A percentile compares a stretch with the other conserved stretches of the same genome.
These are phyloP conservation scores for Lolium rigidum DNA, from an alignment of 176 grass and related monocot species.

Conservation along the genomic window DNA sequence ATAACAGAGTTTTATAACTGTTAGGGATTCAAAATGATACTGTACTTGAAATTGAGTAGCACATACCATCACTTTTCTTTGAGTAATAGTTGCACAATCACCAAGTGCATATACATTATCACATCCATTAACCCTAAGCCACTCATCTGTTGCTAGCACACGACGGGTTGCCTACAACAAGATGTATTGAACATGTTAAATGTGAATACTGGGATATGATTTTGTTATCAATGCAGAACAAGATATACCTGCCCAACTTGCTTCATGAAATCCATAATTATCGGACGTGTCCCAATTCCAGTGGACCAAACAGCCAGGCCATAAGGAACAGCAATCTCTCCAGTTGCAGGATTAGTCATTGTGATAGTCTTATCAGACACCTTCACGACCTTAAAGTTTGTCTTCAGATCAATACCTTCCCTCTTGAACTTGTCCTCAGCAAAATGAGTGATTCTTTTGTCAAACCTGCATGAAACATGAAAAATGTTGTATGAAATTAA, in stretches of 20 bases:
- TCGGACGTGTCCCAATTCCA: constrained; percentile 81
- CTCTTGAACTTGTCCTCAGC: constrained; percentile 96
- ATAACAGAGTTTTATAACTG: background rate
- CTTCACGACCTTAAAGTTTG: constrained; percentile 86
- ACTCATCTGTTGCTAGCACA: constrained; percentile 79
- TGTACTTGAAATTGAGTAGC: background rate
- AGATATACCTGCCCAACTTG: constrained; percentile 82
- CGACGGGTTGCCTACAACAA: constrained; percentile 59
- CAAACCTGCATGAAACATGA: constrained; percentile 64
- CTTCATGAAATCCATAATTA: constrained; percentile 92
- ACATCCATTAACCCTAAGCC: constrained; percentile 72
- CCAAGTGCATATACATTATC: constrained; percentile 73
- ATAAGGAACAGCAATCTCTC: constrained; percentile 77
- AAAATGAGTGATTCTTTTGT: constrained; percentile 91
- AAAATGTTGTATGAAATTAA: background rate
- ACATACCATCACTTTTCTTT: constrained; percentile 87
- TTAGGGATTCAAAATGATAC: background rate
- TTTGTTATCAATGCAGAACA: background rate
- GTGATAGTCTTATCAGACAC: constrained; percentile 84
- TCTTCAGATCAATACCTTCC: constrained; percentile 85
- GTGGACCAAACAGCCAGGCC: constrained; percentile 96
- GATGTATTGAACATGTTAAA: background rate
- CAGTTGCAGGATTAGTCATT: constrained; percentile 65
- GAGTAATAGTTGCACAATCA: constrained; percentile 78
- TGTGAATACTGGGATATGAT: background rate